A percentile compares a stretch with the other conserved stretches of the same genome.
These are phyloP conservation scores for Thielaviopsis cerberus DNA, from an alignment of 2,329 filamentous ascomycete species.

Conservation along the genomic window DNA sequence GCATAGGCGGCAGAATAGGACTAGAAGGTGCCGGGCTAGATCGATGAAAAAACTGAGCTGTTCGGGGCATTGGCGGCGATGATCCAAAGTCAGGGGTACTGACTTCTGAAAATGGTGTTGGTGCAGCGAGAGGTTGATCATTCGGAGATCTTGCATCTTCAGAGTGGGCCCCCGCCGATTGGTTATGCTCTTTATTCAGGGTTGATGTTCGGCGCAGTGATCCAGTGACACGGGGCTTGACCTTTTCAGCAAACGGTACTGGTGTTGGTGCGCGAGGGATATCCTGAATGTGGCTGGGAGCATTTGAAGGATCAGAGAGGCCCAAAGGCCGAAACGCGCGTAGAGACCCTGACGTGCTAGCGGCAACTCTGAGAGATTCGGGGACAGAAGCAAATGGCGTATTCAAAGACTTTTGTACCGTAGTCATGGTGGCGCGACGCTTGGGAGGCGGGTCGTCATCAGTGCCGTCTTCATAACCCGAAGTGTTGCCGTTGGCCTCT, in stretches of 20 bases:
- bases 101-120: conserved; percentile 36
- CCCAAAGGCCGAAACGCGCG: conserved; percentile 63
- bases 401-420: conserved; percentile 53
- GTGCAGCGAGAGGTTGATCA: conserved; percentile 26
- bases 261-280: conserved; percentile 62
- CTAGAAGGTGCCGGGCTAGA: conserved; percentile 59
- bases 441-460: conserved; percentile 33
- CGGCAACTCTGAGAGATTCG: conserved; percentile 73
- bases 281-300: conserved; percentile 43
- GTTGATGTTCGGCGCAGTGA: conserved; percentile 42
- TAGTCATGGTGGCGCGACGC: conserved; percentile 65
- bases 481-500: conserved; percentile 44
- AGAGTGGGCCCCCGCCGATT: conserved; percentile 23
- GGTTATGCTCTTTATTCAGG: conserved; percentile 30
- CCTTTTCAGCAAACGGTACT: conserved; percentile 29
- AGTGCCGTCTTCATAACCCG: conserved; percentile 50
- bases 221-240: conserved; percentile 15
- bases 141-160: conserved; percentile 38
- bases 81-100: conserved; percentile 75
- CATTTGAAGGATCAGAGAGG: conserved; percentile 25
- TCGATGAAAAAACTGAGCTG: conserved; percentile 29
- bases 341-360: conserved; percentile 75
- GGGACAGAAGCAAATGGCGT: conserved; percentile 52
- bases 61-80: conserved; percentile 64
- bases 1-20: conserved; percentile 51